phyloP scores from a whole-genome alignment of 2,329 filamentous ascomycete species.

The Cyphellophora attinorum region DNA sequence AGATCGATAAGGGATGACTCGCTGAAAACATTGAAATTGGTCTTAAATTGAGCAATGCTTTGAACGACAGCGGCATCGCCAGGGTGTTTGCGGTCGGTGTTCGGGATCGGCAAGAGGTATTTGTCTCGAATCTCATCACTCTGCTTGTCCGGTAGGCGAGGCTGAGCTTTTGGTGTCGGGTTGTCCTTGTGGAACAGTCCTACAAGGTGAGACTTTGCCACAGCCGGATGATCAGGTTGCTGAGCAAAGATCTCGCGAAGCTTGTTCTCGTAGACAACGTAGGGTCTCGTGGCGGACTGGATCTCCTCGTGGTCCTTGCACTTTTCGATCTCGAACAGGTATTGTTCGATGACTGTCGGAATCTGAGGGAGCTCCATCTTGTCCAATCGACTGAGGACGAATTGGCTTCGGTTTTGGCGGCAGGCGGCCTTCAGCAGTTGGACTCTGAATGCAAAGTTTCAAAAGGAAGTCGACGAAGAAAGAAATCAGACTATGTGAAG shows the following conservation, averaged over 20 bases:
- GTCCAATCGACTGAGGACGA: too few relatives aligned
- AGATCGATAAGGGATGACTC: conserved; percentile 67
- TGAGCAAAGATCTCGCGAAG: conserved; percentile 30
- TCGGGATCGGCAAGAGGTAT: conserved; percentile 25
- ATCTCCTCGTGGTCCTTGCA: conserved; percentile 21
- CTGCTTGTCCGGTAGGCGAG: conserved; percentile 24
- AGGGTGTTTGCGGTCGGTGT: conserved; percentile 49
- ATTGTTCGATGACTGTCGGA: conserved; percentile 10
- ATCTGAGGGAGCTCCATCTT: conserved; percentile 10
- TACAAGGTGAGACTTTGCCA: conserved; percentile 23
- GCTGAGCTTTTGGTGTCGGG: conserved; percentile 21
- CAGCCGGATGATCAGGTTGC: conserved; percentile 23
- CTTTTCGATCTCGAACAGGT: conserved; percentile 10
- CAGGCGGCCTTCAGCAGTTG: too few relatives aligned
- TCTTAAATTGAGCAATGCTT: conserved; percentile 60
- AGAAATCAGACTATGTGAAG: too few relatives aligned
- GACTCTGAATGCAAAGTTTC: too few relatives aligned
- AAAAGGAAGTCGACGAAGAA: too few relatives aligned
- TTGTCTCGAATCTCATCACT: conserved; percentile 21
- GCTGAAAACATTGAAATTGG: conserved; percentile 73
- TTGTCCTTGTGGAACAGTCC: conserved; percentile 24
- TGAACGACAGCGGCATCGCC: conserved; percentile 60
- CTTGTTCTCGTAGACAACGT: conserved; percentile 26
- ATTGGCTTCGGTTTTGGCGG: too few relatives aligned
- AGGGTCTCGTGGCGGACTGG: conserved; percentile 23